Base-by-base conservation (phyloP, 352 stramenopile species). In the Phytopythium vexans region DNA sequence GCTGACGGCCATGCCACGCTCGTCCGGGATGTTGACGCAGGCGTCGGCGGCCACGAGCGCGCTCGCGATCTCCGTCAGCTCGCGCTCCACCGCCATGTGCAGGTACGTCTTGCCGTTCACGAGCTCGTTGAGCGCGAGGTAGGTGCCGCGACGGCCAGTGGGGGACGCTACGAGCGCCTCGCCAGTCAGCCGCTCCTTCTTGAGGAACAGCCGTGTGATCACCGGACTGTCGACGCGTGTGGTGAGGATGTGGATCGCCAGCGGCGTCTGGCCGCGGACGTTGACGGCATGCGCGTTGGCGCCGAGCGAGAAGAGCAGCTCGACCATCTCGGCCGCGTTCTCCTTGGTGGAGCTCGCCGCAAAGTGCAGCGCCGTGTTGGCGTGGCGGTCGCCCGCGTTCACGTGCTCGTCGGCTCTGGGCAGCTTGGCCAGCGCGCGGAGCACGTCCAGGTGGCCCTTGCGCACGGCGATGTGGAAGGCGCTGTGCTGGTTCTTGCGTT, bases 171-270 rank as follows among this genome's bases (percentile, higher is more conserved):
- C 41, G 10, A 50, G 49, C 33, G 54, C 62, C 47, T 57, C 58
- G 10, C 56, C 50, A 27, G 37, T 52, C n/a, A 56, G 6, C n/a
- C 71, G 55, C 40, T 77, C 61, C 41, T 83, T 75, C 6, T 79
- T 66, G 12, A 81, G 75, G 38, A 89, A 81, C 36, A 82, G 63
- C 41, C 63, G 67, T 2, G 77, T 66, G 52, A 92, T 86, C 27
- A 57, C 38, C 11, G 77, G 45, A 32, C 76, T 80, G 52, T 94
- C 84, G 4, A 72, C 62, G 31, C 74, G 76, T 10, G 72, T 72
- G 15, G 84, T 94, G 56, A 94, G 52, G 52, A 92, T 91, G 64
- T 94, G 84, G 55, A 92, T 90, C 52, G 77, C 83, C 34, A 92
- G 68, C 57, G 84, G 84, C 37, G 84, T 94, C 66, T 94, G 84